Percentiles rank a stretch among this genome's conserved stretches.
Evolutionary conservation across 2,329 filamentous ascomycete species (phyloP).

Genomic region (Exophiala calicioides): DNA sequence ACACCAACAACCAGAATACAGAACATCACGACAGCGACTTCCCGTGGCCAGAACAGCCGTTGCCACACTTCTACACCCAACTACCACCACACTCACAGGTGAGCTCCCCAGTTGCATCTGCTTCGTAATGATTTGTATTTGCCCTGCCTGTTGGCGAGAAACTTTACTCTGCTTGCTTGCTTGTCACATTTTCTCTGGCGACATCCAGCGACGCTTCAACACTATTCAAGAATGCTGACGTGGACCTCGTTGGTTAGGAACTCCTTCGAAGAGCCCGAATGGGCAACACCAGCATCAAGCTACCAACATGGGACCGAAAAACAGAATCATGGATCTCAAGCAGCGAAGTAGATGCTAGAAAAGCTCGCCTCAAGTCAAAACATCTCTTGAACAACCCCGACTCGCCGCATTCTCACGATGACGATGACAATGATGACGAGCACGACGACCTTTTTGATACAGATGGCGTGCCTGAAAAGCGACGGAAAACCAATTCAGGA

Average conservation of each 20-base stretch:
- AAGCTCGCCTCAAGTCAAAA: constrained; percentile 21
- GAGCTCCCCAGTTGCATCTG: background rate
- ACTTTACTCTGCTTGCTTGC: background rate
- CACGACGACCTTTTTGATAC: constrained; percentile 45
- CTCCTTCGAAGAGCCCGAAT: constrained; percentile 26
- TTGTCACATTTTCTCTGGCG: background rate
- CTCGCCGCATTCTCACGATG: constrained; percentile 30
- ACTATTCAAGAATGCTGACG: background rate
- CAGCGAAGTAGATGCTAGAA: constrained; percentile 29
- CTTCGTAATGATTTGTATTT: constrained; percentile 45
- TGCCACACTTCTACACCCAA: constrained; percentile 83
- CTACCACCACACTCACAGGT: constrained; percentile 56
- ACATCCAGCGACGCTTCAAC: background rate
- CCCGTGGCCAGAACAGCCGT: constrained; percentile 76
- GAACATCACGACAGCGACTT: constrained; percentile 52
- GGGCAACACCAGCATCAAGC: constrained; percentile 23
- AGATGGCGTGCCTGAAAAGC: constrained; percentile 33
- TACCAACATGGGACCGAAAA: constrained; percentile 27
- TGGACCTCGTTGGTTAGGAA: constrained; percentile 14
- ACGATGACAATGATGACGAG: constrained; percentile 41
- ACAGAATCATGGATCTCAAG: constrained; percentile 31
- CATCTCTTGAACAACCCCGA: constrained; percentile 24
- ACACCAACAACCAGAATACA: constrained; percentile 31
- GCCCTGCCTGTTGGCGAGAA: background rate
- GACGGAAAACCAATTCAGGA: constrained; percentile 18